Percentiles rank a stretch among this genome's conserved stretches.
These are phyloP conservation scores for Chalciporus sp. DNA, from an alignment of 1,284 basidiomycete species.

Conservation along the genomic window DNA sequence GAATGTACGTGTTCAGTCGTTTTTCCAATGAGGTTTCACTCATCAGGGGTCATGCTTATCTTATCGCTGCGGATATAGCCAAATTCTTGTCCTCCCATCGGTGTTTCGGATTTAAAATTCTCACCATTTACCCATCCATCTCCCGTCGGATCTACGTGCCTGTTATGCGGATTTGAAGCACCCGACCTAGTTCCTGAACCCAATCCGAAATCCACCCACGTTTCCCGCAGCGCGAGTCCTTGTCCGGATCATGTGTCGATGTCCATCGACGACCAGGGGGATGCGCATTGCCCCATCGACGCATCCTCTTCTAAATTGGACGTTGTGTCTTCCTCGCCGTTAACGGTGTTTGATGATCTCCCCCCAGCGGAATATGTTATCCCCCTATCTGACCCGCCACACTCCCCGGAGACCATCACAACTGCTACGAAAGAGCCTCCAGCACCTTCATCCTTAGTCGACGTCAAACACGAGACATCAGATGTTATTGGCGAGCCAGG, in stretches of 20 bases:
- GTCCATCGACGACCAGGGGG: neutral
- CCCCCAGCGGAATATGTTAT: constrained; percentile 18
- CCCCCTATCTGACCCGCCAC: constrained; percentile 25
- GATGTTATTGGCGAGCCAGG: neutral
- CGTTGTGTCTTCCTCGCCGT: constrained; percentile 15
- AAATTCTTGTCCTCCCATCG: constrained; percentile 4
- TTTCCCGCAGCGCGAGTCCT: constrained; percentile 4
- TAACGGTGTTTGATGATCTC: constrained; percentile 28
- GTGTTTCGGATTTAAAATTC: constrained; percentile 18
- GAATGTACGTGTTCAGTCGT: constrained; percentile 17
- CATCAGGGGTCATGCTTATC: neutral
- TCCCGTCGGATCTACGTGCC: constrained; percentile 9
- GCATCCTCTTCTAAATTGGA: constrained; percentile 5
- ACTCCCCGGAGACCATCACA: neutral
- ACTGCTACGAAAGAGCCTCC: neutral
- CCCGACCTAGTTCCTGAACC: neutral
- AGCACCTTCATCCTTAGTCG: constrained; percentile 1
- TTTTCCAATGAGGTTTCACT: neutral
- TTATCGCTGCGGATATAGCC: constrained; percentile 16
- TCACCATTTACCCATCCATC: constrained; percentile 12
- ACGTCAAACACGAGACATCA: neutral
- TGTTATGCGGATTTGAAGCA: neutral
- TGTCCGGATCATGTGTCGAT: neutral
- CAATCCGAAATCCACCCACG: neutral
- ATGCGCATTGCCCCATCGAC: neutral